These are phyloP conservation scores for Aureobasidium subglaciale DNA, from an alignment of 2,329 filamentous ascomycete genomes.

Conservation along the genomic window DNA sequence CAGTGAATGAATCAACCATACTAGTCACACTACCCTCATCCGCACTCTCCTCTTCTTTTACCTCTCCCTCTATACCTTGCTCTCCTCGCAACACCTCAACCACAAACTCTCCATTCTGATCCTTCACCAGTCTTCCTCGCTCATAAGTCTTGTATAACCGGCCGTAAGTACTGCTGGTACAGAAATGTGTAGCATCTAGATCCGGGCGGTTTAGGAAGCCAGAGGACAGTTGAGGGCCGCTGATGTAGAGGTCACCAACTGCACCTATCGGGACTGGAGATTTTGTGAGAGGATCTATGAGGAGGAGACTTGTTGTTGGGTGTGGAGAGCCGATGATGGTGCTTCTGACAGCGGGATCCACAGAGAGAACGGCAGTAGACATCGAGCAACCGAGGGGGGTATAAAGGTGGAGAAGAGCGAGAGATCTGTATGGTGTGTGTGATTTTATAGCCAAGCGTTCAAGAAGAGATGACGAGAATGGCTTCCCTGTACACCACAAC, in stretches of 20 bases:
- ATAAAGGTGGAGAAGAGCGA: neutral
- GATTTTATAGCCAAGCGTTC: neutral
- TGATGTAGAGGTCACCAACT: constrained; percentile 25
- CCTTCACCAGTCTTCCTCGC: neutral
- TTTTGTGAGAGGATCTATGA: constrained; percentile 61
- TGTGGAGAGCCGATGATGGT: constrained; percentile 71
- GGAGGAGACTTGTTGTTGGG: constrained; percentile 67
- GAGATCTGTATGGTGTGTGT: too few relatives aligned
- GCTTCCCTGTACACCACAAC: neutral
- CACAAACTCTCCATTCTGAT: neutral
- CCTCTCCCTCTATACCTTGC: neutral
- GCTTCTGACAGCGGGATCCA: constrained; percentile 12
- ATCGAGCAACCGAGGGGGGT: neutral
- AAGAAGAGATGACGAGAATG: neutral
- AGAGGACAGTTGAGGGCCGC: constrained; percentile 27
- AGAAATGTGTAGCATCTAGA: constrained; percentile 26
- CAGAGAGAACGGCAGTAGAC: neutral
- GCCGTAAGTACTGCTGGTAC: constrained; percentile 21
- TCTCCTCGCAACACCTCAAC: neutral
- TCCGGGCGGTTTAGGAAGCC: constrained; percentile 28
- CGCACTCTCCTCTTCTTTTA: neutral
- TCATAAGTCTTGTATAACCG: neutral
- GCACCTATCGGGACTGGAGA: constrained; percentile 22
- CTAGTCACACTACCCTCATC: neutral
- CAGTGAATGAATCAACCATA: neutral